Base-by-base conservation (phyloP, 2,329 filamentous ascomycete species). In the Aspergillus piperis region DNA sequence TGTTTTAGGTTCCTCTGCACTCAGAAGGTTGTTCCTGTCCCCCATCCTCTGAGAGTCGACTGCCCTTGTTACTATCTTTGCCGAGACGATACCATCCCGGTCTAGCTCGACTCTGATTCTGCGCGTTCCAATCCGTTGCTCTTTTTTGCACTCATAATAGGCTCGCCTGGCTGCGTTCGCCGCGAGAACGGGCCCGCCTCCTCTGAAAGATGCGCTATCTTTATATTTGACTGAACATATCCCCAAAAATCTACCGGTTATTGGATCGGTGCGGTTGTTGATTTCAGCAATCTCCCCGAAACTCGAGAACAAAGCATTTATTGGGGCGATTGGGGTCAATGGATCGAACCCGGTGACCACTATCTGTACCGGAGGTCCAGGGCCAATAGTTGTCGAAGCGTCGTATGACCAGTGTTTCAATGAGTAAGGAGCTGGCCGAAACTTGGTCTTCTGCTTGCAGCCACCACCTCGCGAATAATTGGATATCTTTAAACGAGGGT, bases 271-370 rank as follows among this genome's bases (percentile, higher is more conserved):
- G 74, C 96, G 94, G 72, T 97, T 97, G 71, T 91, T 92, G 68
- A 96, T 90, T 71, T 93, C 90, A 48, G 90, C 89, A 64, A 99
- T 93, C 60, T 96, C 91, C 56, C 75, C 77, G 67, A 78, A 77
- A 54, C 75, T 77, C n/a, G 74, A 73, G 59, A 77, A 76, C 15
- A 77, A 66, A 4, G 74, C 73, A 48, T 62, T 76, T 58, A 77
- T 77, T 10, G 70, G 73, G 54, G 74, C 71, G 41, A 96, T 91
- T 11, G 91, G 86, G 42, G 90, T 89, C 65, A 98, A 81, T 6
- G 94, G 93, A 75, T 98, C 95, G 74, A 97, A 97, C n/a, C 92
- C 92, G n/a, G 88, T 93, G 19, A 97, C 92, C 3, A 98, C 89
- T 52, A 99, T 87, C 73, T 96, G 92, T 2, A 90, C 92, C 2